Conservation (phyloP, 2,329 filamentous ascomycete genomes). For the Fusarium sp. region DNA sequence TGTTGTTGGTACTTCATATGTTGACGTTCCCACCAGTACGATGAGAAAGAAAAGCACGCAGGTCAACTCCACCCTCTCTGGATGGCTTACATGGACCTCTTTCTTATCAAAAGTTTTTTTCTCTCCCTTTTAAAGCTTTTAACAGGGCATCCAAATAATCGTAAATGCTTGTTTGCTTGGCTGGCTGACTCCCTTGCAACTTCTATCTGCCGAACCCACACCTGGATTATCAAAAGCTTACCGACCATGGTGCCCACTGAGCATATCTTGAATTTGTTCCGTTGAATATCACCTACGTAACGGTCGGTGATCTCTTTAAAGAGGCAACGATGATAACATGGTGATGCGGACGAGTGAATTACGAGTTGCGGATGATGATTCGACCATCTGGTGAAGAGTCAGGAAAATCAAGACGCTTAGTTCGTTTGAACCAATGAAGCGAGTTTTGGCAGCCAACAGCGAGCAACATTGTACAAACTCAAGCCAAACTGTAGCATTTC, state of each 20-base stretch:
- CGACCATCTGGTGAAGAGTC: background rate
- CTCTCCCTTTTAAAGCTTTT: too few species aligned
- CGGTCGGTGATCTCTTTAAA: background rate
- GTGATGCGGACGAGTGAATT: background rate
- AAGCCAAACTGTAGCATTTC: too few species aligned
- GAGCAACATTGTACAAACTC: too few species aligned
- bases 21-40: too few species aligned
- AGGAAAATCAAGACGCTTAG: background rate
- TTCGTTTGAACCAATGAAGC: background rate
- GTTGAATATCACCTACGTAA: background rate
- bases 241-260: background rate
- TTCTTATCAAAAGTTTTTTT: too few species aligned
- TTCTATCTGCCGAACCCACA: background rate
- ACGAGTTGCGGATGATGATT: too few species aligned
- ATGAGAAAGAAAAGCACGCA: too few species aligned
- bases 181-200: background rate
- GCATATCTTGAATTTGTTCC: background rate
- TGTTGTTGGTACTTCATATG: too few species aligned
- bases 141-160: too few species aligned
- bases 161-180: too few species aligned
- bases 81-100: too few species aligned
- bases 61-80: too few species aligned
- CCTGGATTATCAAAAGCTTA: background rate
- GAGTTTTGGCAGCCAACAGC: background rate
- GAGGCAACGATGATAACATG: background rate